phyloP scores from a whole-genome alignment of 2,329 filamentous ascomycete species.

The Thelonectria rubi region DNA sequence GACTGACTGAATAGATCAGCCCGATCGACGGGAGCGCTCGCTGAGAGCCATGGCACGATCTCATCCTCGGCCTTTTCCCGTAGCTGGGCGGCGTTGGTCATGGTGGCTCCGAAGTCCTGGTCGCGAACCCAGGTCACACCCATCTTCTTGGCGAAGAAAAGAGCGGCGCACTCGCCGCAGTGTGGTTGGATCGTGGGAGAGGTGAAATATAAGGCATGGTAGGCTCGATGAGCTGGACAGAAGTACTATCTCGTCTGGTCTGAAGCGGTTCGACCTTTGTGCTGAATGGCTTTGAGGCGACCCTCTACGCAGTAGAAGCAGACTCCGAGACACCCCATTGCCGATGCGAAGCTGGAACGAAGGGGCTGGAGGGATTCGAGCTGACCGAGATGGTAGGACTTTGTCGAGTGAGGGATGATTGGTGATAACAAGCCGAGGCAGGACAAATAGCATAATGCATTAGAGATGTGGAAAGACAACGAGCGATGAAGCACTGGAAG shows the following conservation, averaged over 20 bases:
- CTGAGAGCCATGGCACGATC: slow-evolving; percentile 8
- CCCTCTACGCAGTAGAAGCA: slow-evolving; percentile 34
- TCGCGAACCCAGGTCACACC: slow-evolving; percentile 34
- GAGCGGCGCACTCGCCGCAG: slow-evolving; percentile 48
- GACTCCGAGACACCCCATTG: slow-evolving; percentile 38
- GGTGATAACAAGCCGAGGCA: neutral
- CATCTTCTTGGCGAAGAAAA: slow-evolving; percentile 38
- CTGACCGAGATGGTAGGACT: neutral
- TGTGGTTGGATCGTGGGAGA: slow-evolving; percentile 36
- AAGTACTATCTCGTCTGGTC: slow-evolving; percentile 44
- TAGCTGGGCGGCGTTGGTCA: slow-evolving; percentile 11
- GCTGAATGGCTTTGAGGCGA: slow-evolving; percentile 25
- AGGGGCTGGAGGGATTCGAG: neutral
- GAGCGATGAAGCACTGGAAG: neutral
- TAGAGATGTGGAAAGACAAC: neutral
- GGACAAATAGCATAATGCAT: neutral
- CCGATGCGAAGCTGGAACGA: neutral
- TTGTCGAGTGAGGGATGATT: neutral
- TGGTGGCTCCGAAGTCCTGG: slow-evolving; percentile 28
- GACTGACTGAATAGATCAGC: neutral
- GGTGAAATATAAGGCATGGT: slow-evolving; percentile 40
- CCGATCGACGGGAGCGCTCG: neutral
- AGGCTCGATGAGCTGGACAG: slow-evolving; percentile 43
- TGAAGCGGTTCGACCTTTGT: slow-evolving; percentile 25
- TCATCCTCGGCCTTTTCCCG: slow-evolving; percentile 2